phyloP scores from a whole-genome alignment of 805 yeast genomes.

The Lipomyces anomalus region DNA sequence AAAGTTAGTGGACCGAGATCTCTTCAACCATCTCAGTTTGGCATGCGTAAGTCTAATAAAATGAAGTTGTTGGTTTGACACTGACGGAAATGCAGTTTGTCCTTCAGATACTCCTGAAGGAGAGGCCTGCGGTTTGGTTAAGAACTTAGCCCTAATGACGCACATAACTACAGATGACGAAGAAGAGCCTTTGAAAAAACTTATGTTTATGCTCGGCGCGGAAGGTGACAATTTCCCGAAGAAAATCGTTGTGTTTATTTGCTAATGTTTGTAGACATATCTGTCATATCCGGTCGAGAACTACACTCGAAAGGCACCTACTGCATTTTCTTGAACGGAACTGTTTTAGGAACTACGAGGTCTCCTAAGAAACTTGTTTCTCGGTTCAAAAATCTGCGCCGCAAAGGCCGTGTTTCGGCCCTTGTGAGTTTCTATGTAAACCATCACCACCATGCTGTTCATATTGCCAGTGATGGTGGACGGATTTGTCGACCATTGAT shows the following conservation, averaged over 20 bases:
- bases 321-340: constrained; percentile 90
- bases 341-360: constrained; percentile 82
- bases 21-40: constrained; percentile 96
- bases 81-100: constrained; percentile 58
- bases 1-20: constrained; percentile 99
- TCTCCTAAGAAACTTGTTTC: constrained; percentile 78
- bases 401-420: constrained; percentile 79
- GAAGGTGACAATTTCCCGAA: too few species aligned
- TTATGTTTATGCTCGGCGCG: constrained; percentile 80
- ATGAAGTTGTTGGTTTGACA: neutral
- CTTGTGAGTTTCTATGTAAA: constrained; percentile 88
- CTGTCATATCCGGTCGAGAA: constrained; percentile 73
- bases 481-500: constrained; percentile 95
- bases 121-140: constrained; percentile 98
- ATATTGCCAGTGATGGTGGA: constrained; percentile 98
- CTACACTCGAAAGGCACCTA: constrained; percentile 71
- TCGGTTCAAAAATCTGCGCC: constrained; percentile 71
- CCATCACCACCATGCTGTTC: constrained; percentile 85
- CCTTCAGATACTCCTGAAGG: constrained; percentile 99
- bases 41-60: constrained; percentile 52
- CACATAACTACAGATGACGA: constrained; percentile 98
- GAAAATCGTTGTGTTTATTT: too few species aligned
- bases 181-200: constrained; percentile 73
- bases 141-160: constrained; percentile 95
- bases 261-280: too few species aligned